phyloP scores from a whole-genome alignment of 2,329 filamentous ascomycete species.

The Diaporthe caulivora region DNA sequence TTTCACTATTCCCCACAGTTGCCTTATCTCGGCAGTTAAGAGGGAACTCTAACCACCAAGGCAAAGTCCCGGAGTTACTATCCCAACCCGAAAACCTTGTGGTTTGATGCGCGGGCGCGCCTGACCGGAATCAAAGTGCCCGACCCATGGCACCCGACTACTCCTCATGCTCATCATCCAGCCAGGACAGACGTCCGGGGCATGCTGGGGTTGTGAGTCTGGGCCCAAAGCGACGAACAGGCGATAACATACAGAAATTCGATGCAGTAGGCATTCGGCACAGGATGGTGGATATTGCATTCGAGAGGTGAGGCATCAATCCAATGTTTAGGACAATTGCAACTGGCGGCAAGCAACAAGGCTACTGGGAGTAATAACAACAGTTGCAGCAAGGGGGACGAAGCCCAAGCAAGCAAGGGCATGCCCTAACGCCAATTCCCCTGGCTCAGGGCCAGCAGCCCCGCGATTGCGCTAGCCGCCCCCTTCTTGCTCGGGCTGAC shows the following conservation, averaged over 20 bases:
- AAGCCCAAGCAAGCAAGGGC: not conserved
- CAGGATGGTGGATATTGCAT: not conserved
- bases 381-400: not conserved
- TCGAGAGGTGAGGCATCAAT: conserved; percentile 12
- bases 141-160: not conserved
- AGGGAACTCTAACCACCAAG: not conserved
- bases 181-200: not conserved
- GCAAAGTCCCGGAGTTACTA: not conserved
- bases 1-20: not conserved
- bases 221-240: not conserved
- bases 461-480: conserved; percentile 90
- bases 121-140: not conserved
- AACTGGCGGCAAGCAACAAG: not conserved
- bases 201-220: not conserved
- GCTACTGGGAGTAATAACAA: not conserved
- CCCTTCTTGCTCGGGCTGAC: conserved; percentile 79
- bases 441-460: conserved; percentile 88
- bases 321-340: conserved; percentile 9
- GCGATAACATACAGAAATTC: not conserved
- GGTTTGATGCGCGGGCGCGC: not conserved
- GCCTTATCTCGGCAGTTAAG: not conserved
- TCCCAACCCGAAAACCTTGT: not conserved
- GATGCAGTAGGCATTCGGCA: not conserved
- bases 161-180: not conserved
- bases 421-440: conserved; percentile 82